A percentile compares a stretch with the other conserved stretches of the same genome.
Evolutionary conservation across 176 grass and related monocot genomes (phyloP).

Genomic region (Musa troglodytarum): DNA sequence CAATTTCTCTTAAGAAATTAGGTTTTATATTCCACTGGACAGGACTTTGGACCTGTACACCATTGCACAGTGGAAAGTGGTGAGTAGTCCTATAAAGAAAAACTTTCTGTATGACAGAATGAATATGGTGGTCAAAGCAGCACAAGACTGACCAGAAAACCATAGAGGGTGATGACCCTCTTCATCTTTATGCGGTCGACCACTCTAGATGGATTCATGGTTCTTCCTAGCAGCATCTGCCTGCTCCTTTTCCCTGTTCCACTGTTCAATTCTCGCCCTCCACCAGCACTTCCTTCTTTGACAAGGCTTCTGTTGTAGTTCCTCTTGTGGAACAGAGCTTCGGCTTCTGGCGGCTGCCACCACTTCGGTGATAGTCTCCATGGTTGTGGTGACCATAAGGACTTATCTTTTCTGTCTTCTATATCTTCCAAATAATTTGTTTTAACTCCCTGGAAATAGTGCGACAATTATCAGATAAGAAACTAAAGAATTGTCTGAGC

Average conservation of each 20-base stretch:
- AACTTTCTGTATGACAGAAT: not conserved
- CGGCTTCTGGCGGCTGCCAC: constrained; percentile 9
- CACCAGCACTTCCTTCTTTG: constrained; percentile 21
- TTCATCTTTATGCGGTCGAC: not conserved
- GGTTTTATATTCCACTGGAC: constrained; percentile 21
- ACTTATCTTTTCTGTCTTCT: not conserved
- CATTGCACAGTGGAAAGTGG: constrained; percentile 30
- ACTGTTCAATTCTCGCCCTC: constrained; percentile 25
- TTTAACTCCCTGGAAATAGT: constrained; percentile 8
- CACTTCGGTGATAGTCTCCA: constrained; percentile 4
- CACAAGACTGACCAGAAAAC: not conserved
- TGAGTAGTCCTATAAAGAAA: not conserved
- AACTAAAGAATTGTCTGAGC: not conserved
- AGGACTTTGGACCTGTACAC: constrained; percentile 30
- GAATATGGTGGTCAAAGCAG: not conserved
- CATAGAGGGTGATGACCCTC: not conserved
- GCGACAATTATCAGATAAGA: not conserved
- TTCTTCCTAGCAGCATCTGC: constrained; percentile 13
- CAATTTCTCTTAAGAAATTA: constrained; percentile 5
- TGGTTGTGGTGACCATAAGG: constrained; percentile 1
- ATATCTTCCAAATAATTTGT: constrained; percentile 14
- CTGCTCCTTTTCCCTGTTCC: constrained; percentile 24
- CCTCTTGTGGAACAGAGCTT: constrained; percentile 4
- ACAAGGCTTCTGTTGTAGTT: constrained; percentile 16
- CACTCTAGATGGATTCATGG: constrained; percentile 5